Evolutionary conservation across 192 early-diverging fungal species (phyloP).

Genomic region (Coemansia sp.): DNA sequence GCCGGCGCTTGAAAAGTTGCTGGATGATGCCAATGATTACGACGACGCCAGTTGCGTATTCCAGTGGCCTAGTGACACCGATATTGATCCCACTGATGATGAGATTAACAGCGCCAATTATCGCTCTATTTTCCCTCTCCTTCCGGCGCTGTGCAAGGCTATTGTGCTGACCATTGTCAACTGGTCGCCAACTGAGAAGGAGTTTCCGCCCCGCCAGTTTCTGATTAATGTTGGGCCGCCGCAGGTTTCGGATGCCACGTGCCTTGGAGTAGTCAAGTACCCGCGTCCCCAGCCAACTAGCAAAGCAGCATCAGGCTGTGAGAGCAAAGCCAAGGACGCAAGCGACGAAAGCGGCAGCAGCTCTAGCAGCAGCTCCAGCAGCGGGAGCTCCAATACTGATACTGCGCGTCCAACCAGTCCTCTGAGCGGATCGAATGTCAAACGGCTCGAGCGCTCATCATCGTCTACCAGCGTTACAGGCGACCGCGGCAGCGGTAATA

Average conservation of each 20-base stretch:
- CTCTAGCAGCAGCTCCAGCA: background rate
- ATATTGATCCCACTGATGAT: background rate
- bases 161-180: constrained; percentile 39
- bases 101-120: constrained; percentile 19
- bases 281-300: constrained; percentile 6
- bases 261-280: constrained; percentile 41
- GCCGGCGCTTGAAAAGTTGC: constrained; percentile 28
- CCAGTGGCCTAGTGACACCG: constrained; percentile 29
- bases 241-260: constrained; percentile 27
- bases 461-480: background rate
- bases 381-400: background rate
- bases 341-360: constrained; percentile 1
- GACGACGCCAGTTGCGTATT: background rate
- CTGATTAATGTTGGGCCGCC: constrained; percentile 21
- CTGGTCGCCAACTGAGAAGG: constrained; percentile 47
- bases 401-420: constrained; percentile 16
- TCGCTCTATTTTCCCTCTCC: constrained; percentile 40
- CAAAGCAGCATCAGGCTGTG: background rate
- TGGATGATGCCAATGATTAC: constrained; percentile 19
- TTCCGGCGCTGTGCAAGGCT: constrained; percentile 31
- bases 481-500: constrained; percentile 7
- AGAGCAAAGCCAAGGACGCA: background rate
- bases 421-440: constrained; percentile 46
- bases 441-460: constrained; percentile 25
- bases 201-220: constrained; percentile 32